Evolutionary conservation across 345 rosid species (phyloP), one percentile per base, ranked within the genome.

Genomic region (Brassica nigra): DNA sequence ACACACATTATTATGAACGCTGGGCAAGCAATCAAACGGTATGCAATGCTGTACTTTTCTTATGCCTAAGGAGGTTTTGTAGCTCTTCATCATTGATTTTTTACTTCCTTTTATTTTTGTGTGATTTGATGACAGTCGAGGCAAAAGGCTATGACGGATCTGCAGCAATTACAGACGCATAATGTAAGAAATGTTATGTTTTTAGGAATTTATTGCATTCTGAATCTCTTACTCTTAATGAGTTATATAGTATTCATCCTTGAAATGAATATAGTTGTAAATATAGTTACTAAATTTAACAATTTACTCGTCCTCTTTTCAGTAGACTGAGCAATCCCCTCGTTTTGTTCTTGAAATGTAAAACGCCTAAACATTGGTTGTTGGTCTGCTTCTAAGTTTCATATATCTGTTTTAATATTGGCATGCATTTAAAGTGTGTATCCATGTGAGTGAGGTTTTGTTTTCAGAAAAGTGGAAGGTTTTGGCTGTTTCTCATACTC

Each of bases 1-100:
- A 96, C 82, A 92, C 99, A 61, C 99, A 96, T 86, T 96, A 93
- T 83, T 96, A 96, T 86, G 98, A 96, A 87, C 90, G 99, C 27
- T 96, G 99, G 99, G 97, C 97, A 20, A 92, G 91, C 84, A 96
- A 96, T 84, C 99, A 96, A 85, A 82, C 78, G 67, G 99, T 96
- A 90, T 62, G 90, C 68, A 62, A 10, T 76, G 4, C 62, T 39
- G 8, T 36, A 65, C 5, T 2, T 70, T n/a, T n/a, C n/a, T n/a
- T n/a, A n/a, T n/a, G n/a, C n/a, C n/a, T n/a, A n/a, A n/a, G n/a
- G n/a, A n/a, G n/a, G n/a, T n/a, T n/a, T n/a, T n/a, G n/a, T n/a
- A n/a, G n/a, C n/a, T n/a, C n/a, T n/a, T 77, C 61, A 69, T 62
- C 55, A 36, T 36, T 74, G 10, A 68, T 27, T 34, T 47, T 58